These are phyloP conservation scores for Fusarium hostae DNA, from an alignment of 2,329 filamentous ascomycete genomes.

Conservation along the genomic window DNA sequence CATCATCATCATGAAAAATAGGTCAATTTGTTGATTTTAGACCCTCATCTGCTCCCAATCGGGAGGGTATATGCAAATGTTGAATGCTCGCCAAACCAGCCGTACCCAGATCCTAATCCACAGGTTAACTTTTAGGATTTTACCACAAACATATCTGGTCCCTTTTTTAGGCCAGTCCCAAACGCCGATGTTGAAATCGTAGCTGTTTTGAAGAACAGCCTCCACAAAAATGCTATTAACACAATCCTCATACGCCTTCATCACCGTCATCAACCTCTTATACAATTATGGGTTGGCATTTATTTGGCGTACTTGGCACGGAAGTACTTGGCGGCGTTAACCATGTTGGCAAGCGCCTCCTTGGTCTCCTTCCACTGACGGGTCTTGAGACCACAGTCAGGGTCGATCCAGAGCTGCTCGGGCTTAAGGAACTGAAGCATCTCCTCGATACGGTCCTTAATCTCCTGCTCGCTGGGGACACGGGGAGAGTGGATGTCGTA, in stretches of 20 bases:
- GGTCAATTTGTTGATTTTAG: conserved; percentile 47
- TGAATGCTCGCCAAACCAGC: conserved; percentile 53
- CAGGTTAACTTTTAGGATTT: conserved; percentile 52
- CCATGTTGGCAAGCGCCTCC: conserved; percentile 94
- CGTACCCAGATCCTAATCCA: conserved; percentile 47
- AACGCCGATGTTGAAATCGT: conserved; percentile 72
- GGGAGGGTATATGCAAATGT: conserved; percentile 54
- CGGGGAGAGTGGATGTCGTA: conserved; percentile 99
- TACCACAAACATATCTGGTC: conserved; percentile 50
- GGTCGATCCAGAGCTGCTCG: conserved; percentile 99
- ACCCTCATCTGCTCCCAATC: conserved; percentile 46
- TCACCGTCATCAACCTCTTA: conserved; percentile 31
- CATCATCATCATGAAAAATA: conserved; percentile 41
- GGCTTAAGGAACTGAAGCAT: conserved; percentile 98
- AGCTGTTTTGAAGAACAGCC: conserved; percentile 54
- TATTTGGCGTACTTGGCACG: conserved; percentile 83
- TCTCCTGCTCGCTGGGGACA: conserved; percentile 97
- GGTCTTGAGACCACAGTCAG: conserved; percentile 99
- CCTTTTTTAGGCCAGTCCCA: conserved; percentile 52
- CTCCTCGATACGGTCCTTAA: conserved; percentile 96
- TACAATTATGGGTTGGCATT: conserved; percentile 42
- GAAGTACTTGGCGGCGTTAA: conserved; percentile 97
- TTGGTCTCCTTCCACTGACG: conserved; percentile 99
- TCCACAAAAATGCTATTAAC: conserved; percentile 48
- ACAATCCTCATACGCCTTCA: conserved; percentile 43